Base-by-base conservation (phyloP, 495 filamentous ascomycete genomes). In the Talaromyces thailandensis region DNA sequence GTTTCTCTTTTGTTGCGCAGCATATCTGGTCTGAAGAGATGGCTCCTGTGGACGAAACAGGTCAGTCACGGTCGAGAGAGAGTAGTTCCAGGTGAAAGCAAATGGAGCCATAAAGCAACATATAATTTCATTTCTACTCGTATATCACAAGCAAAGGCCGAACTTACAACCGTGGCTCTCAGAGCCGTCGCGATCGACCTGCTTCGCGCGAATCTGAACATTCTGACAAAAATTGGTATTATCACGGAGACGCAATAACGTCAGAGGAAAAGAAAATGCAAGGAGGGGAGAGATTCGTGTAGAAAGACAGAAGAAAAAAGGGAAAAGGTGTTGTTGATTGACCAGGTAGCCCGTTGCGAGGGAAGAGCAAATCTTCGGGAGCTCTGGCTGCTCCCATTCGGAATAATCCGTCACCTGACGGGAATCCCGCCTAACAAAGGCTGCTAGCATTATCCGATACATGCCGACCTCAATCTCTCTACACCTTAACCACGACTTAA, bases 151-250 rank as follows among this genome's bases (percentile, higher is more conserved):
- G 29, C 31, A 57, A 61, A 63, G 53, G 40, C 51, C 62, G 64
- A 57, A 65, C 79, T 71, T 75, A 90, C 88, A 73, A 81, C 82
- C 67, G 78, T 78, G 73, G 85, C 78, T 70, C 81, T 86, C 66
- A 90, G 71, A 70, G 86, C 87, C 69, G 86, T 79, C 66, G 82
- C 79, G 68, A 90, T 75, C 68, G 86, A 84, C 77, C 82, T 80
- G 76, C 83, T 81, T 74, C 86, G 82, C 66, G 84, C 83, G 68
- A 92, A 79, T 76, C 84, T 90, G 76, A 89, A 91, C 89, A 92
- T 92, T 64, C 79, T 73, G 65, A 50, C 18, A n/a, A 55, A 6
- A 35, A 35, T 9, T 31, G 55, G 28, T 35, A 24, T 18, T 57
- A 57, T 31, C 29, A 57, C 29, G 7, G 29, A 57, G 29, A 35